A percentile compares a stretch with the other conserved stretches of the same genome.
These are phyloP conservation scores for Santalum album DNA, from an alignment of 164 flowering plant genomes.

Conservation along the genomic window DNA sequence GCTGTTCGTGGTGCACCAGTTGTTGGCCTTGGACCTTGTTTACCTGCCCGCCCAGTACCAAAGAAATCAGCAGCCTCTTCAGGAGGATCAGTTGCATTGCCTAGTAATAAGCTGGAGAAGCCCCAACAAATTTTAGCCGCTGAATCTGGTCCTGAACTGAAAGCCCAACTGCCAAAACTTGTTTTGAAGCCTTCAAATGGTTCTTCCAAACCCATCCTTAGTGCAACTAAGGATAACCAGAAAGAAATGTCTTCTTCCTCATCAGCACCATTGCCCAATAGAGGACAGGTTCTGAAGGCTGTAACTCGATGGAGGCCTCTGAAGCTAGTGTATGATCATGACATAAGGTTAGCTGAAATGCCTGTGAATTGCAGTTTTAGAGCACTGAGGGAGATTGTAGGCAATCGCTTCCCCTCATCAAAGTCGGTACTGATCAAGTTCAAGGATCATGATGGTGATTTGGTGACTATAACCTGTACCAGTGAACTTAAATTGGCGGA, in stretches of 20 bases:
- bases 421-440: constrained; percentile 83
- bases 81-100: constrained; percentile 17
- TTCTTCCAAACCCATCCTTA: constrained; percentile 26
- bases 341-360: constrained; percentile 87
- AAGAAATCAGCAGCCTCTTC: constrained; percentile 39
- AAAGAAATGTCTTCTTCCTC: constrained; percentile 24
- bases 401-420: constrained; percentile 74
- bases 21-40: constrained; percentile 80
- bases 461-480: constrained; percentile 82
- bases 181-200: constrained; percentile 49
- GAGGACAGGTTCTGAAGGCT: neutral
- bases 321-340: constrained; percentile 95
- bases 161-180: constrained; percentile 37
- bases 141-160: constrained; percentile 51
- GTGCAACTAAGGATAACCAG: constrained; percentile 16
- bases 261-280: neutral
- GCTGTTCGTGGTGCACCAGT: constrained; percentile 92
- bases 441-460: constrained; percentile 86
- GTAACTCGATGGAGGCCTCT: constrained; percentile 41
- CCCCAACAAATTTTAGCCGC: constrained; percentile 14
- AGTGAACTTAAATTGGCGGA: constrained; percentile 85
- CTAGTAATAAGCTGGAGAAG: constrained; percentile 45
- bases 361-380: constrained; percentile 73
- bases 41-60: constrained; percentile 72
- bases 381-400: constrained; percentile 65